Conservation (phyloP, 2,329 filamentous ascomycete genomes). For the Emergomyces africanus region DNA sequence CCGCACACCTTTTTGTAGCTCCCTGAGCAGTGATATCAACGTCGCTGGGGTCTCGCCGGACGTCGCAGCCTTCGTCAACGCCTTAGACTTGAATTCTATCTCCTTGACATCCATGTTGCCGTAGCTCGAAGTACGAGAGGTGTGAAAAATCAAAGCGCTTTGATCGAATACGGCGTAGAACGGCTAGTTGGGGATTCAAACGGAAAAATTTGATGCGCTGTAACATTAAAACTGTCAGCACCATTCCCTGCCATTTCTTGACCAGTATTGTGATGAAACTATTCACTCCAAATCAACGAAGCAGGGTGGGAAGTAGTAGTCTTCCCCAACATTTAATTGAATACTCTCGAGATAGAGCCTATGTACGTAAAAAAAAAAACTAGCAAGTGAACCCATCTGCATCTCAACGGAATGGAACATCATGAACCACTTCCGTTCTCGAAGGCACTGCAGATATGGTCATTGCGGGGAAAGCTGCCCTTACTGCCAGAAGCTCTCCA, state of each 20-base stretch:
- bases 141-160: neutral
- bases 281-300: neutral
- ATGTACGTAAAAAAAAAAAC: neutral
- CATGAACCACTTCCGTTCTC: neutral
- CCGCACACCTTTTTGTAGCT: slow-evolving; percentile 64
- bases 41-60: slow-evolving; percentile 61
- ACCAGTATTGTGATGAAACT: neutral
- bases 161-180: neutral
- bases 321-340: neutral
- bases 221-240: neutral
- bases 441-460: neutral
- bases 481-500: no score
- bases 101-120: slow-evolving; percentile 67
- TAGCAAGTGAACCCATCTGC: neutral
- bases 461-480: neutral
- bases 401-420: neutral
- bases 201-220: neutral
- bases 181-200: neutral
- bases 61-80: slow-evolving; percentile 64
- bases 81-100: slow-evolving; percentile 62
- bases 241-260: neutral
- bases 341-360: neutral
- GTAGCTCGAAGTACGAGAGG: neutral
- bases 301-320: neutral
- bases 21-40: slow-evolving; percentile 61